phyloP scores from a whole-genome alignment of 2,329 filamentous ascomycete species.

The Pseudocercospora vitis region DNA sequence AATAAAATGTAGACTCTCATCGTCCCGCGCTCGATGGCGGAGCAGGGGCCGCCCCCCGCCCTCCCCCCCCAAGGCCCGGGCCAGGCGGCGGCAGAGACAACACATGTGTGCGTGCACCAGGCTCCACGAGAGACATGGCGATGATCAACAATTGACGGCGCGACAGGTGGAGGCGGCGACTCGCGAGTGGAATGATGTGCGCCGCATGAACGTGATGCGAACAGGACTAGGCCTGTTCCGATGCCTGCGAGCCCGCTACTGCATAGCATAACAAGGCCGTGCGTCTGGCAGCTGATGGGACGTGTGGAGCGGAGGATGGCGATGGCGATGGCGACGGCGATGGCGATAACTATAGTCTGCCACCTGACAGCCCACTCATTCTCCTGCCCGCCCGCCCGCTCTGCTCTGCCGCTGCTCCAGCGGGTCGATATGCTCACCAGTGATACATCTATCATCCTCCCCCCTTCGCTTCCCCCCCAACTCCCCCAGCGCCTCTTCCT shows the following conservation, averaged over 20 bases:
- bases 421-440: too few relatives aligned
- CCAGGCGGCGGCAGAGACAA: background rate
- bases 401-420: too few relatives aligned
- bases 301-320: background rate
- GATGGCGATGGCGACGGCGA: too few relatives aligned
- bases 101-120: background rate
- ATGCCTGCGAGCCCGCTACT: background rate
- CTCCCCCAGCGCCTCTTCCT: too few relatives aligned
- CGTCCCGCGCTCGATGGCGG: too few relatives aligned
- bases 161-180: too few relatives aligned
- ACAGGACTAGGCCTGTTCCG: background rate
- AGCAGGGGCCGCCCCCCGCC: too few relatives aligned
- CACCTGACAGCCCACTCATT: background rate
- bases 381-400: background rate
- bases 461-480: too few relatives aligned
- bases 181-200: conserved; percentile 13
- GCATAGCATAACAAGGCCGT: background rate
- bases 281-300: background rate
- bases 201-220: conserved; percentile 10
- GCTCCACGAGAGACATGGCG: conserved; percentile 7
- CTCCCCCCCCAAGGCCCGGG: too few relatives aligned
- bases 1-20: too few relatives aligned
- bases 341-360: too few relatives aligned
- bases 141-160: conserved; percentile 1
- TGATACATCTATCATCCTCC: too few relatives aligned